Conservation (phyloP, 2,329 filamentous ascomycete genomes). For the Fusarium sp. region DNA sequence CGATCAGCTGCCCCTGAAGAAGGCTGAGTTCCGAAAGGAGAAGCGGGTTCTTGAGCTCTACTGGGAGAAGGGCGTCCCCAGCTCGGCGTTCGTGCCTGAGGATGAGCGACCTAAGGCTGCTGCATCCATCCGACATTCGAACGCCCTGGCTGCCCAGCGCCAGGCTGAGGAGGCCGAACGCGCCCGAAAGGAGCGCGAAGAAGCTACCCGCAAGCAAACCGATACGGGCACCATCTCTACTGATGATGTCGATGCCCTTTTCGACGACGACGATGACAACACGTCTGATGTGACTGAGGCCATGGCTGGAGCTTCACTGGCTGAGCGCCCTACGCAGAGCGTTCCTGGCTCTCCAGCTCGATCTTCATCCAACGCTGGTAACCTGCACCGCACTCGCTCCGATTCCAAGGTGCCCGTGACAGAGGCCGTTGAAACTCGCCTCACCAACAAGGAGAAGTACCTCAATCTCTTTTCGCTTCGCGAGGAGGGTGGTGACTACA, state of each 20-base stretch:
- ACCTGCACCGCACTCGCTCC: conserved; percentile 87
- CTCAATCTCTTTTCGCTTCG: conserved; percentile 87
- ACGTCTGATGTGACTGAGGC: conserved; percentile 89
- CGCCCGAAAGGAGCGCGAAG: conserved; percentile 86
- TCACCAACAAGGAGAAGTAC: conserved; percentile 97
- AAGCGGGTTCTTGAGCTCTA: conserved; percentile 94
- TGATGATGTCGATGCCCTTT: conserved; percentile 93
- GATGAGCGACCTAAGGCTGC: conserved; percentile 93
- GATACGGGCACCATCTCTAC: conserved; percentile 95
- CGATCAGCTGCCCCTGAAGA: conserved; percentile 96
- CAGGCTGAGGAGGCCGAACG: conserved; percentile 86
- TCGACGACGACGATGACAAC: conserved; percentile 92
- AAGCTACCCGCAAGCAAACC: conserved; percentile 91
- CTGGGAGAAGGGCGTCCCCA: conserved; percentile 99
- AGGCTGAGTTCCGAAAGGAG: conserved; percentile 99
- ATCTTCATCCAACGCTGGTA: conserved; percentile 73
- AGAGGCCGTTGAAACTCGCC: conserved; percentile 80
- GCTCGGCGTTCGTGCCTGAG: conserved; percentile 94
- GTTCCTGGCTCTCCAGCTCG: conserved; percentile 91
- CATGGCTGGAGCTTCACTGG: conserved; percentile 89
- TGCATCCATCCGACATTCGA: conserved; percentile 77
- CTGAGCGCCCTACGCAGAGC: conserved; percentile 92
- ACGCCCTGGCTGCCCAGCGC: conserved; percentile 79
- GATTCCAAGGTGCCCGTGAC: conserved; percentile 88
- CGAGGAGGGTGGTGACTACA: conserved; percentile 94